Percentiles rank a stretch among this genome's conserved stretches.
Conservation (phyloP, 495 filamentous ascomycete species). For the Penicillium riverlandense region DNA sequence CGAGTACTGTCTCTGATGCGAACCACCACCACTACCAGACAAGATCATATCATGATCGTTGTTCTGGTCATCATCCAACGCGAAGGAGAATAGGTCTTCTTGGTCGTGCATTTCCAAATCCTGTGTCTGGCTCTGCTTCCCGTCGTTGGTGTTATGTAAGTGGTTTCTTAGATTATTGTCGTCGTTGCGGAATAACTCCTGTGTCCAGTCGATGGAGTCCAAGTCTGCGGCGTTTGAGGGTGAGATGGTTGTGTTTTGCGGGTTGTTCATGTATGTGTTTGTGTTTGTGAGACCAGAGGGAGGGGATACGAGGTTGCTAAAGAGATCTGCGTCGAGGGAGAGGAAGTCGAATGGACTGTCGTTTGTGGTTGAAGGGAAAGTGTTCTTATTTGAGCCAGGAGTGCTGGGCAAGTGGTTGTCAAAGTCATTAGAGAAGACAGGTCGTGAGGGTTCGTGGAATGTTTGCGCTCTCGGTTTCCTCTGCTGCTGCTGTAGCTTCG, state of each 20-base stretch:
- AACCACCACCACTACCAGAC: no score
- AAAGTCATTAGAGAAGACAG: constrained; percentile 20
- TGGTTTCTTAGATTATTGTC: no score
- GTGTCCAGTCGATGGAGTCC: constrained; percentile 28
- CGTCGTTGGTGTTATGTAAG: no score
- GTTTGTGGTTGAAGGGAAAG: background rate
- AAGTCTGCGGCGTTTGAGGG: constrained; percentile 6
- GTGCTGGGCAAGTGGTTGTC: constrained; percentile 18
- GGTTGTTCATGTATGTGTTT: background rate
- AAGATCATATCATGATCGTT: no score
- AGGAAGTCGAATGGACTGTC: constrained; percentile 15
- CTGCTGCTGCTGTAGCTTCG: background rate
- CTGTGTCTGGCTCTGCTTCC: background rate
- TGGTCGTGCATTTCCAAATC: background rate
- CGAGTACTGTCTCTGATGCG: constrained; percentile 3
- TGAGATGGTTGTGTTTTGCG: constrained; percentile 1
- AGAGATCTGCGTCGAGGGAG: constrained; percentile 21
- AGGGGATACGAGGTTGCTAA: constrained; percentile 7
- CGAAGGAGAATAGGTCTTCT: constrained; percentile 22
- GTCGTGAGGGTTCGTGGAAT: constrained; percentile 8
- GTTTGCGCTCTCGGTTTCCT: constrained; percentile 1
- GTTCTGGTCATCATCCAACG: constrained; percentile 8
- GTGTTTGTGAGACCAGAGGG: background rate
- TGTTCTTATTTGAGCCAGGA: no score
- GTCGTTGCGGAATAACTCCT: constrained; percentile 23